A percentile compares a stretch with the other conserved stretches of the same genome.
Conservation (phyloP, 1,139 yeast genomes). For the Wickerhamiella pararugosa region DNA sequence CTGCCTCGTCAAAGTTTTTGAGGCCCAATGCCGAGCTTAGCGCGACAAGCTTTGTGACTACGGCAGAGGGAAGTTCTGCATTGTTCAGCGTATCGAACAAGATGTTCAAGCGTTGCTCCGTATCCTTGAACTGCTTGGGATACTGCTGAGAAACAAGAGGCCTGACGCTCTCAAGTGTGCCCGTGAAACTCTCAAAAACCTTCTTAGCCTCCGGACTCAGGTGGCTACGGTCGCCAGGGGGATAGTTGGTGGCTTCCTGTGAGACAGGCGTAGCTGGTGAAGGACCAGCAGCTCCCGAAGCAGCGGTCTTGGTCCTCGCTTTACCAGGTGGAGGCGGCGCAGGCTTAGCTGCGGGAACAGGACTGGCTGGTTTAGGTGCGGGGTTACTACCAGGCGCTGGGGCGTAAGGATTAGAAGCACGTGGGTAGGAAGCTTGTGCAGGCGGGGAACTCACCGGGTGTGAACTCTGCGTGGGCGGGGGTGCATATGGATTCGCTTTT, state of each 20-base stretch:
- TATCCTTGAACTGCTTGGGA: conserved; percentile 59
- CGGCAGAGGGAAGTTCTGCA: conserved; percentile 49
- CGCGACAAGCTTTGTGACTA: conserved; percentile 38
- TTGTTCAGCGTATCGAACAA: conserved; percentile 71
- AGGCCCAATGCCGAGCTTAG: conserved; percentile 38
- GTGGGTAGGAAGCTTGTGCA: conserved; percentile 13
- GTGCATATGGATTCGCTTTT: conserved; percentile 13
- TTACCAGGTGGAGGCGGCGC: conserved; percentile 14
- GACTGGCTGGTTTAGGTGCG: conserved; percentile 7
- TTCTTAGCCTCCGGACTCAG: conserved; percentile 45
- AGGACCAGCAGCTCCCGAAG: conserved; percentile 29
- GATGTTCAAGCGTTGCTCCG: conserved; percentile 65
- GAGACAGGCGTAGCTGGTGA: conserved; percentile 17
- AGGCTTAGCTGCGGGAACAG: conserved; percentile 7
- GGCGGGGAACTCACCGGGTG: conserved; percentile 17
- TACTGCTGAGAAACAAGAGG: conserved; percentile 69
- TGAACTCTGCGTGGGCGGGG: conserved; percentile 9
- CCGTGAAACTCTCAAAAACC: conserved; percentile 41
- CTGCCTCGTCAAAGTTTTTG: conserved; percentile 48
- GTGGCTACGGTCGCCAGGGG: conserved; percentile 58
- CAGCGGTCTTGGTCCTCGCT: conserved; percentile 7
- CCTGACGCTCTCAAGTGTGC: conserved; percentile 44
- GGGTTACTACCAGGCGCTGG: conserved; percentile 15
- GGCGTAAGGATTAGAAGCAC: conserved; percentile 27
- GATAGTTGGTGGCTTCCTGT: conserved; percentile 29